Evolutionary conservation across 164 flowering plant genomes (phyloP).

Genomic region (Tetrastigma voinierianum): DNA sequence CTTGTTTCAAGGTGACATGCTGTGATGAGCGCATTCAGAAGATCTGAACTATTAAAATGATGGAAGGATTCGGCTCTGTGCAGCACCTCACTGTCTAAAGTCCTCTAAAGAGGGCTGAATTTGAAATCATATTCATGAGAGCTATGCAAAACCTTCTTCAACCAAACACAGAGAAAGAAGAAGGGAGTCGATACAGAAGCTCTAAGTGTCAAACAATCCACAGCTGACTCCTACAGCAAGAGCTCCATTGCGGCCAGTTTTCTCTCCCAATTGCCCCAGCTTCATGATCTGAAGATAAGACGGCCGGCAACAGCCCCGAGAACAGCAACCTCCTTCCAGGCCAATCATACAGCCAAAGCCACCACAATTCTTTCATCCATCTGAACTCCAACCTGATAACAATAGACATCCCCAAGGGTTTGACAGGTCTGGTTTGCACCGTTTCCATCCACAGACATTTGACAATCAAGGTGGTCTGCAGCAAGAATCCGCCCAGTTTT

Average conservation of each 20-base stretch:
- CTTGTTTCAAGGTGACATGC: slow-evolving; percentile 31
- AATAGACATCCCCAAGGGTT: slow-evolving; percentile 35
- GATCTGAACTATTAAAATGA: slow-evolving; percentile 93
- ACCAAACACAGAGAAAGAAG: slow-evolving; percentile 61
- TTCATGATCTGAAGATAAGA: slow-evolving; percentile 58
- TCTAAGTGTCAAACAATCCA: slow-evolving; percentile 47
- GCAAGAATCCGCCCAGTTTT: slow-evolving; percentile 50
- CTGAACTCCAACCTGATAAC: slow-evolving; percentile 38
- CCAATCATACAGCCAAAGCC: slow-evolving; percentile 48
- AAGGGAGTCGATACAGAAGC: slow-evolving; percentile 63
- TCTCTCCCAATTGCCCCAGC: slow-evolving; percentile 61
- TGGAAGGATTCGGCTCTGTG: slow-evolving; percentile 96
- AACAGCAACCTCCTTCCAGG: slow-evolving; percentile 41
- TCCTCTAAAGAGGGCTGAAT: slow-evolving; percentile 77
- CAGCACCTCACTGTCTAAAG: slow-evolving; percentile 96
- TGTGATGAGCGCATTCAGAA: slow-evolving; percentile 96
- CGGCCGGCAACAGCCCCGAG: slow-evolving; percentile 54
- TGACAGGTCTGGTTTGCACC: slow-evolving; percentile 41
- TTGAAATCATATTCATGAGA: slow-evolving; percentile 81
- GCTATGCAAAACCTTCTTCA: slow-evolving; percentile 73
- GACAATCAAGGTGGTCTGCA: slow-evolving; percentile 41
- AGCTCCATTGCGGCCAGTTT: slow-evolving; percentile 45
- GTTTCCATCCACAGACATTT: slow-evolving; percentile 43
- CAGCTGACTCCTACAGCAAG: slow-evolving; percentile 63
- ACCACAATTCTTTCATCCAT: slow-evolving; percentile 35